These are phyloP conservation scores for Plasmodium gonderi DNA, from an alignment of 169 alveolate genomes.

Conservation along the genomic window DNA sequence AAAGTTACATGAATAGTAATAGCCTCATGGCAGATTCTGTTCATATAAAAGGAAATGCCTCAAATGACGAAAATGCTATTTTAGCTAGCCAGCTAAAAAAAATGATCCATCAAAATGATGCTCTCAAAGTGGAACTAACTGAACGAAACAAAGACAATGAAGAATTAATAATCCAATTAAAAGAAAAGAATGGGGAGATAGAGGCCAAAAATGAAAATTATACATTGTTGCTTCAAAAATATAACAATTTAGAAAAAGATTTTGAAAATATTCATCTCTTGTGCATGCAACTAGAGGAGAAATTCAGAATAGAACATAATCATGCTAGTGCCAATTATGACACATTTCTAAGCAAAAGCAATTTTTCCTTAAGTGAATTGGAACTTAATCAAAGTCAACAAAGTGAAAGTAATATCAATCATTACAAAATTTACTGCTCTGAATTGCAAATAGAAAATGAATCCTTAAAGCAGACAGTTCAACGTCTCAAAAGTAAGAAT, in stretches of 20 bases:
- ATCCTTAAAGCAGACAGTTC: not conserved
- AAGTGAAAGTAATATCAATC: constrained; percentile 17
- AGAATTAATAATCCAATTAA: not conserved
- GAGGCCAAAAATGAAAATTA: not conserved
- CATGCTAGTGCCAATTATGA: not conserved
- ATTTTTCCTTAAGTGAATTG: constrained; percentile 35
- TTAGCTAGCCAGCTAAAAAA: not conserved
- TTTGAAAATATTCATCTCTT: constrained; percentile 30
- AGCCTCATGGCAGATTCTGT: not conserved
- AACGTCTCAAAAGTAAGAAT: constrained; percentile 26
- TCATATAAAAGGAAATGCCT: not conserved
- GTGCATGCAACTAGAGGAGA: constrained; percentile 22
- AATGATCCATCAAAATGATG: constrained; percentile 13
- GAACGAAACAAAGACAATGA: not conserved
- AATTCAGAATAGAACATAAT: constrained; percentile 4
- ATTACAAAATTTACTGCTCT: constrained; percentile 40
- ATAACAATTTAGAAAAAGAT: constrained; percentile 31
- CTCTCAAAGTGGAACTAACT: not conserved
- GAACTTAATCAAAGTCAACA: constrained; percentile 25
- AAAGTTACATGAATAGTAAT: not conserved
- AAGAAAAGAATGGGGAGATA: not conserved
- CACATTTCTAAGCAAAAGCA: not conserved
- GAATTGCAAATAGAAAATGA: constrained; percentile 47
- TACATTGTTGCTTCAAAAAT: not conserved
- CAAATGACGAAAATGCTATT: not conserved